Evolutionary conservation across 371 early-diverging fungal genomes (phyloP).

Genomic region (Fennellomyces sp.): DNA sequence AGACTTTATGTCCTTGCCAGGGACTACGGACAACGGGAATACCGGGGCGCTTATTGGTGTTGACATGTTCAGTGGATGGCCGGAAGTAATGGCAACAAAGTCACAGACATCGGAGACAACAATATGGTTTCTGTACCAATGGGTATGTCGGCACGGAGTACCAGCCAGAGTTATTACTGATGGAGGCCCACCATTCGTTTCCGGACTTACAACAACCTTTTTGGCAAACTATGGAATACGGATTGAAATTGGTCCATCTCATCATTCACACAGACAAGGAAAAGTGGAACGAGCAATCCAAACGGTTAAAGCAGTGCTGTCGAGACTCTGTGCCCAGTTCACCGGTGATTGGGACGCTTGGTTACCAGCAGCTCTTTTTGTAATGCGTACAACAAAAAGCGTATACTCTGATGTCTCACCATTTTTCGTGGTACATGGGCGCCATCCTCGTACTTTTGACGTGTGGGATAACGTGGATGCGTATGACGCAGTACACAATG

Average conservation of each 20-base stretch:
- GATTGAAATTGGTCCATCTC: not conserved
- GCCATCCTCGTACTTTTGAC: not conserved
- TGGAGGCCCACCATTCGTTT: not conserved
- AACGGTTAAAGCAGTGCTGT: not conserved
- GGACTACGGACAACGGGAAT: no score
- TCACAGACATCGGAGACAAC: not conserved
- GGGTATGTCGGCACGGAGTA: not conserved
- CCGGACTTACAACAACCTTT: not conserved
- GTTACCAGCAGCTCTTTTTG: not conserved
- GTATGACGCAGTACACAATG: no score
- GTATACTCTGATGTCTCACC: not conserved
- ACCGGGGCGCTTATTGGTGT: no score
- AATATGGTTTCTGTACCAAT: not conserved
- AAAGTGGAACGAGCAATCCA: not conserved
- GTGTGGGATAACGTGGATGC: not conserved
- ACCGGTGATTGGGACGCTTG: not conserved
- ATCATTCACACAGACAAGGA: not conserved
- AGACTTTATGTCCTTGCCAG: not conserved
- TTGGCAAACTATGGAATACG: not conserved
- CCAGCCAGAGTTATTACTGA: not conserved
- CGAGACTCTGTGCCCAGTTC: not conserved
- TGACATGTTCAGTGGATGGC: not conserved
- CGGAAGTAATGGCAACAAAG: not conserved
- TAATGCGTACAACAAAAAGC: not conserved
- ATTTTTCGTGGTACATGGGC: not conserved